These are phyloP conservation scores for Ascocoryne sarcoides DNA, from an alignment of 2,329 filamentous ascomycete genomes.

Conservation along the genomic window DNA sequence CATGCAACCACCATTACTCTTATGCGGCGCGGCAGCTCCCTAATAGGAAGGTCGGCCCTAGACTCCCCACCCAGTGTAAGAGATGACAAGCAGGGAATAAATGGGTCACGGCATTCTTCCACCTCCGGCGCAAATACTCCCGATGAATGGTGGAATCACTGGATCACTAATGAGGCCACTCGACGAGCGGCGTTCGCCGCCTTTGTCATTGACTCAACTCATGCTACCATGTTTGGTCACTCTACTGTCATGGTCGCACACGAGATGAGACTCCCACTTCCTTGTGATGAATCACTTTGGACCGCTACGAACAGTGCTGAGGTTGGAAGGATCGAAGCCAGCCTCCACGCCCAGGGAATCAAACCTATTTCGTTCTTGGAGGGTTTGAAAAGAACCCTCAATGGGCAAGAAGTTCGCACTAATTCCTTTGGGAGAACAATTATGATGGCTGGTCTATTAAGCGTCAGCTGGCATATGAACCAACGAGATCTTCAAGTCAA, in stretches of 20 bases:
- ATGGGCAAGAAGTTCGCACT: slow-evolving; percentile 75
- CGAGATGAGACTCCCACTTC: slow-evolving; percentile 83
- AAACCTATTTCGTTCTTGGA: slow-evolving; percentile 85
- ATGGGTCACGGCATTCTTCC: slow-evolving; percentile 51
- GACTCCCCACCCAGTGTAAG: slow-evolving; percentile 74
- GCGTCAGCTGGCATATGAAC: slow-evolving; percentile 96
- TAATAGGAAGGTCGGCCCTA: slow-evolving; percentile 76
- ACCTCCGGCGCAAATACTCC: slow-evolving; percentile 60
- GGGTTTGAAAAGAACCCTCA: slow-evolving; percentile 80
- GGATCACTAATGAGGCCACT: slow-evolving; percentile 91
- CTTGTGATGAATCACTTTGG: slow-evolving; percentile 91
- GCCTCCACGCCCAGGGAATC: slow-evolving; percentile 69
- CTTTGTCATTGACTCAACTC: slow-evolving; percentile 90
- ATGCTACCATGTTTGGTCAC: slow-evolving; percentile 97
- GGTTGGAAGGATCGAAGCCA: slow-evolving; percentile 74
- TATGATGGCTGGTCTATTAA: slow-evolving; percentile 87
- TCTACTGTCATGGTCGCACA: slow-evolving; percentile 95
- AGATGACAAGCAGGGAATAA: slow-evolving; percentile 32
- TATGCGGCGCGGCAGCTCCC: slow-evolving; percentile 85
- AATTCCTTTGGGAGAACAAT: slow-evolving; percentile 91
- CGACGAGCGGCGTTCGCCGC: slow-evolving; percentile 84
- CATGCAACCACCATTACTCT: slow-evolving; percentile 91
- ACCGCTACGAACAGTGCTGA: slow-evolving; percentile 80
- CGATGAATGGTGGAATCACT: slow-evolving; percentile 91
- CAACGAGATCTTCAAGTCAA: slow-evolving; percentile 89